A percentile compares a stretch with the other conserved stretches of the same genome.
phyloP scores from a whole-genome alignment of 1,284 basidiomycete genomes.

The Melampsora americana region DNA sequence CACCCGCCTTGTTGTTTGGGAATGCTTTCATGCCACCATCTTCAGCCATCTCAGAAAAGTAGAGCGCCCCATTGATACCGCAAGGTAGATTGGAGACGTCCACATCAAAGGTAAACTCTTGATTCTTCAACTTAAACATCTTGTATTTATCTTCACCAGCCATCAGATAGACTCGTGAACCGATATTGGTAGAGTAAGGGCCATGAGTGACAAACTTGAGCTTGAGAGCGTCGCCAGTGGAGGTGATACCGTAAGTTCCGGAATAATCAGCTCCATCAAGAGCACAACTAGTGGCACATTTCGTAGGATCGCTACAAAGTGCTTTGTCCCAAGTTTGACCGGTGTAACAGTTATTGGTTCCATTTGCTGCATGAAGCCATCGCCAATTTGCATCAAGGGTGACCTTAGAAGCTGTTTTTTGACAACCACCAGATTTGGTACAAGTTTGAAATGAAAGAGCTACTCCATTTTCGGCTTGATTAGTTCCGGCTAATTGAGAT shows the following conservation, averaged over 20 bases:
- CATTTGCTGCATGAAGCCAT: neutral
- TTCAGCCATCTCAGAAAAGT: conserved; percentile 53
- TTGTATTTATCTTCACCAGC: conserved; percentile 13
- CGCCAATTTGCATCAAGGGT: conserved; percentile 26
- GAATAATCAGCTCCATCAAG: conserved; percentile 5
- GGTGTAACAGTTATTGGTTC: conserved; percentile 4
- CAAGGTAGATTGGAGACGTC: conserved; percentile 32
- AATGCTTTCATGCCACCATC: conserved; percentile 47
- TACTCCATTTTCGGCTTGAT: neutral
- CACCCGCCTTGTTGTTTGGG: conserved; percentile 12
- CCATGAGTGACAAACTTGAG: conserved; percentile 7
- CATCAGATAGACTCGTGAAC: conserved; percentile 7
- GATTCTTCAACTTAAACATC: conserved; percentile 30
- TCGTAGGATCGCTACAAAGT: conserved; percentile 16
- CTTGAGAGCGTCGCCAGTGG: conserved; percentile 8
- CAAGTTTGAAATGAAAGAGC: conserved; percentile 2
- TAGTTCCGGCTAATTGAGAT: conserved; percentile 7
- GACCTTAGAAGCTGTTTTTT: neutral
- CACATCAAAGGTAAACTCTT: conserved; percentile 32
- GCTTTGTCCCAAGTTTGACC: conserved; percentile 10
- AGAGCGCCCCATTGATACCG: conserved; percentile 55
- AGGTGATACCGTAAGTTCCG: conserved; percentile 11
- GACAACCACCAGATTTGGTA: neutral
- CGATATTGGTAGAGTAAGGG: neutral
- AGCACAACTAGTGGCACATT: conserved; percentile 22